These are phyloP conservation scores for Neofusicoccum cordaticola DNA, from an alignment of 2,329 filamentous ascomycete genomes.

Conservation along the genomic window DNA sequence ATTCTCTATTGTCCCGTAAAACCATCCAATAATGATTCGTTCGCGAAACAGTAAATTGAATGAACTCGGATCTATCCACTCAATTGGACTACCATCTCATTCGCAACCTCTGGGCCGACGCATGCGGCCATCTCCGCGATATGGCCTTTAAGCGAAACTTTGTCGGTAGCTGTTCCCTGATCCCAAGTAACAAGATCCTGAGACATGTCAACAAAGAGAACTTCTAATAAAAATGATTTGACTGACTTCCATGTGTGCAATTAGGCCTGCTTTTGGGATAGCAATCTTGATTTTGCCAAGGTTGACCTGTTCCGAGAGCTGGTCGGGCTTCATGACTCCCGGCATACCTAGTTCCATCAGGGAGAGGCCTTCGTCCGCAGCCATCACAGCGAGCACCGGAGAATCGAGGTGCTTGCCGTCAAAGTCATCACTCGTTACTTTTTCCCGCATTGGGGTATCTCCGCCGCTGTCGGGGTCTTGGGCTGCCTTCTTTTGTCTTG, in stretches of 20 bases:
- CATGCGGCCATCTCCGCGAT: constrained; percentile 67
- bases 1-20: not conserved
- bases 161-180: constrained; percentile 48
- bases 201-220: constrained; percentile 26
- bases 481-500: constrained; percentile 21
- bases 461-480: constrained; percentile 22
- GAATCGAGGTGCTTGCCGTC: constrained; percentile 26
- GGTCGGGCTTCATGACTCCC: constrained; percentile 57
- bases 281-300: constrained; percentile 59
- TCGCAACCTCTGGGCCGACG: constrained; percentile 60
- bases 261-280: constrained; percentile 33
- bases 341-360: constrained; percentile 66
- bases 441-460: constrained; percentile 19
- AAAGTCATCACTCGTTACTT: not conserved
- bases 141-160: constrained; percentile 56
- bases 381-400: constrained; percentile 33
- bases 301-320: constrained; percentile 53
- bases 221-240: constrained; percentile 7
- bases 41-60: not conserved
- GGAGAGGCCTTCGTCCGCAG: constrained; percentile 36
- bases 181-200: constrained; percentile 62
- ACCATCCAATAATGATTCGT: not conserved
- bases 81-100: constrained; percentile 51
- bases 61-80: not conserved
- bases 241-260: constrained; percentile 35